A percentile compares a stretch with the other conserved stretches of the same genome.
phyloP scores from a whole-genome alignment of 441 rosid species.

The Syzygium syzygioides region DNA sequence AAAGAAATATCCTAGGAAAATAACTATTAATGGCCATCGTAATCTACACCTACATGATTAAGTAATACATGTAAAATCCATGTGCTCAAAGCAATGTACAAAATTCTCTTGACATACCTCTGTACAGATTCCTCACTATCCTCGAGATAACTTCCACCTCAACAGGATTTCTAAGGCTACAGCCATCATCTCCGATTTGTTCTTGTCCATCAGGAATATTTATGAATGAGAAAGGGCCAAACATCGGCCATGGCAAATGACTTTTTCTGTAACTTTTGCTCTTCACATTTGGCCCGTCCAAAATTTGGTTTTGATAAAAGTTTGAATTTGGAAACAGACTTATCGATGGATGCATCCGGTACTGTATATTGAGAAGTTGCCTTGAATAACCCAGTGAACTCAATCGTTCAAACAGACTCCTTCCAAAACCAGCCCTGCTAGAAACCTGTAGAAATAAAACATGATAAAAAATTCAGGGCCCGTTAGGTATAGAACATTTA shows the following conservation, averaged over 20 bases:
- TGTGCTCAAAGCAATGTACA: not conserved
- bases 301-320: not conserved
- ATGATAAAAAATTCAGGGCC: not conserved
- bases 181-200: not conserved
- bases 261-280: not conserved
- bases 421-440: not conserved
- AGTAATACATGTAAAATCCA: not conserved
- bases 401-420: not conserved
- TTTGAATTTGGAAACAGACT: not conserved
- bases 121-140: not conserved
- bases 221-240: not conserved
- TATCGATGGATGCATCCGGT: not conserved
- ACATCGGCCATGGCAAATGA: not conserved
- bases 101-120: not conserved
- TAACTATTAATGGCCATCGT: not conserved
- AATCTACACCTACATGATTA: not conserved
- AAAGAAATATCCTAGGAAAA: not conserved
- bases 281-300: not conserved
- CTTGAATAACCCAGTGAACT: not conserved
- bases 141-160: not conserved
- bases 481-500: not conserved
- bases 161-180: not conserved
- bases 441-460: not conserved
- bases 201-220: not conserved
- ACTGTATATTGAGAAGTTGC: not conserved